phyloP scores from a whole-genome alignment of 2,329 filamentous ascomycete species.

The Xylariaceae sp. region DNA sequence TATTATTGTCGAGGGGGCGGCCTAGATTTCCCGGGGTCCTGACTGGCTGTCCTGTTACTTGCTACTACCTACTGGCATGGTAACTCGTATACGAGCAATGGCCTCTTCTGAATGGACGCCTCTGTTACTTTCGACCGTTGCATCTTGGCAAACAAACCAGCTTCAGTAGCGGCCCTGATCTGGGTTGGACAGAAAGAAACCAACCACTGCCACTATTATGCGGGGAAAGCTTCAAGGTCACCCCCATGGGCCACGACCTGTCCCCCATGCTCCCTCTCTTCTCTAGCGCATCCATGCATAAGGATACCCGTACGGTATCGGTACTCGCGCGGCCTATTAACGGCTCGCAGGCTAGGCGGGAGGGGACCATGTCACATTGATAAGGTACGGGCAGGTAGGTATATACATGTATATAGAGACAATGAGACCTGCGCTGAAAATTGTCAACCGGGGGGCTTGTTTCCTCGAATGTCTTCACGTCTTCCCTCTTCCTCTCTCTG shows the following conservation, averaged over 20 bases:
- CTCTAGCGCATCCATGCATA: conserved; percentile 14
- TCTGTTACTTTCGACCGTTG: neutral
- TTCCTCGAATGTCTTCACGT: neutral
- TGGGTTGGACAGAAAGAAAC: conserved; percentile 1
- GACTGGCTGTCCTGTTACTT: neutral
- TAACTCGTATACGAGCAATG: neutral
- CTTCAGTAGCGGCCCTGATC: neutral
- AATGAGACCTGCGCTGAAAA: conserved; percentile 3
- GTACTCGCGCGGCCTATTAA: neutral
- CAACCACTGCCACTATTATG: neutral
- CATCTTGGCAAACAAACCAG: neutral
- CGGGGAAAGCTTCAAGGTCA: conserved; percentile 5
- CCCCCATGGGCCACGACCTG: too few species aligned
- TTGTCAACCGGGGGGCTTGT: neutral
- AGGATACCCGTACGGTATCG: neutral
- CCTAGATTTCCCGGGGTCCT: conserved; percentile 12
- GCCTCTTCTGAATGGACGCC: too few species aligned
- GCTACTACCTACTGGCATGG: too few species aligned
- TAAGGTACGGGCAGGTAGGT: neutral
- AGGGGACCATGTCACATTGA: neutral
- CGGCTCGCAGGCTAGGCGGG: neutral
- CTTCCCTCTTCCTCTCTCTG: neutral
- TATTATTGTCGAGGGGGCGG: neutral
- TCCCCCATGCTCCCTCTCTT: neutral
- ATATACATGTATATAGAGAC: conserved; percentile 1